phyloP scores from a whole-genome alignment of 106 monocot species.

The Triglochin maritima region DNA sequence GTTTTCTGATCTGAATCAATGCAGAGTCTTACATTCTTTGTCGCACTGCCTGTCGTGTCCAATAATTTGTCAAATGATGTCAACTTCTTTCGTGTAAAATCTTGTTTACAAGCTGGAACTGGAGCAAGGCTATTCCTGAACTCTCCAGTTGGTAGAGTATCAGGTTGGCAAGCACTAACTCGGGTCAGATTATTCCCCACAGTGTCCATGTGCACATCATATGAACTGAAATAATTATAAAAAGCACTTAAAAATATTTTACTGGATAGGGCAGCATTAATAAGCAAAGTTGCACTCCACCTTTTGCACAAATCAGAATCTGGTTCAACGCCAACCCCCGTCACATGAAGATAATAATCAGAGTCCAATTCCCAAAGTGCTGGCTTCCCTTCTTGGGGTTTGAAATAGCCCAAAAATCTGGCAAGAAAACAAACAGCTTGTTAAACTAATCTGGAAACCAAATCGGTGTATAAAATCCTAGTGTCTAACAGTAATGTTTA shows the following conservation, averaged over 20 bases:
- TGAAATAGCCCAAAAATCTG: slow-evolving; percentile 95
- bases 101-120: slow-evolving; percentile 76
- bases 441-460: background rate
- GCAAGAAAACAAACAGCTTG: slow-evolving; percentile 11
- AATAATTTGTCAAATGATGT: slow-evolving; percentile 89
- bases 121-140: slow-evolving; percentile 32
- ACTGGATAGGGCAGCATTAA: background rate
- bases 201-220: slow-evolving; percentile 12
- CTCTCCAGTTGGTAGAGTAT: slow-evolving; percentile 1
- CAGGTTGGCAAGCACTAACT: background rate
- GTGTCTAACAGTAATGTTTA: slow-evolving; percentile 2
- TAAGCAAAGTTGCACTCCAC: slow-evolving; percentile 10
- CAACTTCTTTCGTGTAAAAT: slow-evolving; percentile 67
- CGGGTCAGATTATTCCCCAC: background rate
- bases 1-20: slow-evolving; percentile 49
- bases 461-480: background rate
- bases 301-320: slow-evolving; percentile 23
- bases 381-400: slow-evolving; percentile 95
- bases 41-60: slow-evolving; percentile 57
- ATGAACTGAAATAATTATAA: slow-evolving; percentile 29
- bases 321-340: slow-evolving; percentile 47
- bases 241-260: background rate
- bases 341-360: slow-evolving; percentile 98
- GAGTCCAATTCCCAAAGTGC: slow-evolving; percentile 97
- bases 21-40: slow-evolving; percentile 82